phyloP scores from a whole-genome alignment of 1,284 basidiomycete genomes.

The Cryptococcus sp. region DNA sequence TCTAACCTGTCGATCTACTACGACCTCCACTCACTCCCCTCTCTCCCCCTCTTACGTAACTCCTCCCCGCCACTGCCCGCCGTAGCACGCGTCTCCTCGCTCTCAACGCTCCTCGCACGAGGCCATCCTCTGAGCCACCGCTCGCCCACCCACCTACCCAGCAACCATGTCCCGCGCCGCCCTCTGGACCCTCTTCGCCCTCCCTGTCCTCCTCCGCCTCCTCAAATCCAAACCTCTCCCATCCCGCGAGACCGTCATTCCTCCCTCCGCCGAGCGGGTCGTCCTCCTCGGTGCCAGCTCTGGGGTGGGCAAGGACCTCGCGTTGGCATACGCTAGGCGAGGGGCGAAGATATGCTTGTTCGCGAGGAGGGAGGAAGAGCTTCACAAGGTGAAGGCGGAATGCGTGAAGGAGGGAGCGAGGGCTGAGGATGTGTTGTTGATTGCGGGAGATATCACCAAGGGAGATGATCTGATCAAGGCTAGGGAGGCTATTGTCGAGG shows the following conservation, averaged over 20 bases:
- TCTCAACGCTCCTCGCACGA: too few relatives aligned
- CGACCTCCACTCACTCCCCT: too few relatives aligned
- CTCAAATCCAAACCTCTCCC: constrained; percentile 29
- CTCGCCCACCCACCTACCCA: too few relatives aligned
- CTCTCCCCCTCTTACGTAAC: too few relatives aligned
- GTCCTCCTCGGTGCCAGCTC: constrained; percentile 75
- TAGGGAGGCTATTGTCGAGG: constrained; percentile 57
- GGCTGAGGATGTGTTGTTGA: constrained; percentile 46
- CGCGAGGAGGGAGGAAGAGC: constrained; percentile 60
- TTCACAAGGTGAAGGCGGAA: constrained; percentile 62
- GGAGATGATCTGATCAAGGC: constrained; percentile 66
- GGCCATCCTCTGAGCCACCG: too few relatives aligned
- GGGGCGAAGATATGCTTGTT: constrained; percentile 75
- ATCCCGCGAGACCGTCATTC: constrained; percentile 42
- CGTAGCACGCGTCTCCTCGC: too few relatives aligned
- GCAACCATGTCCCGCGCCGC: too few relatives aligned
- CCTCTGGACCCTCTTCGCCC: too few relatives aligned
- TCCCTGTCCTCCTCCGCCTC: constrained; percentile 1
- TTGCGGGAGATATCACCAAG: constrained; percentile 63
- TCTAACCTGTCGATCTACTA: too few relatives aligned
- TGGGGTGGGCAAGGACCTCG: constrained; percentile 75
- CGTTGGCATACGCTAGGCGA: constrained; percentile 66
- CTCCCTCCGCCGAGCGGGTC: constrained; percentile 61
- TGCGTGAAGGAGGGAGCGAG: constrained; percentile 51
- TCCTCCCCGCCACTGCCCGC: too few relatives aligned